These are phyloP conservation scores for Exophiala spinifera DNA, from an alignment of 2,329 filamentous ascomycete genomes.

Conservation along the genomic window DNA sequence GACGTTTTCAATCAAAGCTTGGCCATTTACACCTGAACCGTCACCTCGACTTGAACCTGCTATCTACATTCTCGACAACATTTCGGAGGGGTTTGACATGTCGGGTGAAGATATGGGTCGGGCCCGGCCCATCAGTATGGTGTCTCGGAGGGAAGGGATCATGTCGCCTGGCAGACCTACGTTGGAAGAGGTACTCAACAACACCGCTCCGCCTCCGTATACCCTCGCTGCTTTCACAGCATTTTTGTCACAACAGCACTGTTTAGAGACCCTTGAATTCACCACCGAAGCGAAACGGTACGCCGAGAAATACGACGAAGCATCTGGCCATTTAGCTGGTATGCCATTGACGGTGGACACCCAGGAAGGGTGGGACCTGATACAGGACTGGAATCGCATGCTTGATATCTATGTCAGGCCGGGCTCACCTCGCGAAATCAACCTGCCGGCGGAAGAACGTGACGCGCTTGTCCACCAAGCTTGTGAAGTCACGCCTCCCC, in stretches of 20 bases:
- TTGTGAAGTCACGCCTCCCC: conserved; percentile 59
- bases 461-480: conserved; percentile 71
- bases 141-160: conserved; percentile 39
- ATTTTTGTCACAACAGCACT: conserved; percentile 95
- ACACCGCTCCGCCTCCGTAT: conserved; percentile 82
- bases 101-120: conserved; percentile 39
- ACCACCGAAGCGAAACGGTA: conserved; percentile 92
- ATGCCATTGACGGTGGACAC: conserved; percentile 50
- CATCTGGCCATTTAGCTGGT: conserved; percentile 50
- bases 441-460: conserved; percentile 80
- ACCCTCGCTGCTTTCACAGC: conserved; percentile 92
- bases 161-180: conserved; percentile 61
- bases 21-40: conserved; percentile 39
- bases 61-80: conserved; percentile 40
- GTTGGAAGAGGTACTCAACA: conserved; percentile 81
- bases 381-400: conserved; percentile 80
- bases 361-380: conserved; percentile 65
- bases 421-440: conserved; percentile 82
- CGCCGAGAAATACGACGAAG: conserved; percentile 61
- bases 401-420: conserved; percentile 87
- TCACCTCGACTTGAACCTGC: conserved; percentile 46
- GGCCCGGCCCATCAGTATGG: conserved; percentile 45
- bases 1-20: conserved; percentile 29
- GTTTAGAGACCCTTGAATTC: conserved; percentile 92
- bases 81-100: conserved; percentile 42